Evolutionary conservation across 1,284 basidiomycete genomes (phyloP), one percentile per base, ranked within the genome.

Genomic region (Rhodotorula sp.): DNA sequence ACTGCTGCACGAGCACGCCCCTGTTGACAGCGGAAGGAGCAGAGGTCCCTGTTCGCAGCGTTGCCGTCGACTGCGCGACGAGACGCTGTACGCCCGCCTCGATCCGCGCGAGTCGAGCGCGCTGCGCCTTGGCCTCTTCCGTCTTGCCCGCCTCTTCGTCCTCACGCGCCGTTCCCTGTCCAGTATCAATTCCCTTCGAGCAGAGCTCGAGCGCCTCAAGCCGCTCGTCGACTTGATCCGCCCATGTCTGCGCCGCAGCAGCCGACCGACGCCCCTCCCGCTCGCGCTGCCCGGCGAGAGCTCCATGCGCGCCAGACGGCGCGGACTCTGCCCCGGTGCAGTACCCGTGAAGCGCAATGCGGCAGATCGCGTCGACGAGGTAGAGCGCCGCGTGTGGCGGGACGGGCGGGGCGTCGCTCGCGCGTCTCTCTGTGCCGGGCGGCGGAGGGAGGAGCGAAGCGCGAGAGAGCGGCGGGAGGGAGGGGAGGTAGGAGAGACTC

Each of bases 351-450:
- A 41, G 21, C 21, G 48, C 67, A 45, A 69, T 19, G 45, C 67
- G 57, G 4, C 62, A 49, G 53, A 69, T 13, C 2, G 67, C 62
- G 45, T 69, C 67, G 57, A 61, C 45, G 27, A 69, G 52, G 63
- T 69, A 69, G 10, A 69, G 53, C 45, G 4, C 44, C 10, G 57
- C 55, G 42, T 49, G 42, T 17, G 44, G 19, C 25, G 7, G 45
- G 48, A 13, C 0, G 42, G n/a, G 41, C 25, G 62, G 2, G 9
- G 25, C 23, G 16, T 45, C 41, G 12, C 12, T 23, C 12, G 7
- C 42, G 17, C 23, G 48, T 16, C 2, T 17, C 48, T 16, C 17
- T 16, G 48, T 49, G 16, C 5, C 27, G 17, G 41, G 1, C 23
- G 17, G 21, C 1, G 56, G 16, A 5, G 63, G 50, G 27, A 71